phyloP scores from a whole-genome alignment of 306 rosid species.

The Boehmeria nivea region DNA sequence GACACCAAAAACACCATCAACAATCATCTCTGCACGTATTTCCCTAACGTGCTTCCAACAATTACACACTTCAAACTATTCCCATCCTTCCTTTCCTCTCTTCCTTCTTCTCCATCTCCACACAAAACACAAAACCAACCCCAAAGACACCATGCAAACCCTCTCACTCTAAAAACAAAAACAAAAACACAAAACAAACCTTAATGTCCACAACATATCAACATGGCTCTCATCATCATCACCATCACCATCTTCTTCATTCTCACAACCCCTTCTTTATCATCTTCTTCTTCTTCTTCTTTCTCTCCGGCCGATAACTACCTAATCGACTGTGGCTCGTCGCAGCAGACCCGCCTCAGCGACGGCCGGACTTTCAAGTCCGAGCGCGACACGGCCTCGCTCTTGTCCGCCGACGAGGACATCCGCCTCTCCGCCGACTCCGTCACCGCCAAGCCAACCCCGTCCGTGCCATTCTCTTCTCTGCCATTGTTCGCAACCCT shows the following conservation, averaged over 20 bases:
- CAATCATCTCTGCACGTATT: slow-evolving; percentile 31
- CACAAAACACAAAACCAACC: too few species aligned
- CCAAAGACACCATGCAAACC: too few species aligned
- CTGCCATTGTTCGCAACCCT: slow-evolving; percentile 45
- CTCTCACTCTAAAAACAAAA: too few species aligned
- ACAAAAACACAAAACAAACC: too few species aligned
- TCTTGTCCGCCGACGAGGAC: slow-evolving; percentile 54
- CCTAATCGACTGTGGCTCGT: slow-evolving; percentile 71
- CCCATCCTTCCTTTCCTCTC: slow-evolving; percentile 9
- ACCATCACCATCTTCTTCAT: slow-evolving; percentile 12
- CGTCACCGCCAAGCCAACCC: slow-evolving; percentile 9
- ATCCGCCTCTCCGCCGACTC: slow-evolving; percentile 36
- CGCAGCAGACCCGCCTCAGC: slow-evolving; percentile 27
- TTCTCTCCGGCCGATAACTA: slow-evolving; percentile 52
- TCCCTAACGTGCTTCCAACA: slow-evolving; percentile 32
- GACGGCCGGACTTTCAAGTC: slow-evolving; percentile 74
- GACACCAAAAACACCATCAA: slow-evolving; percentile 14
- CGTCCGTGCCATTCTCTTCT: slow-evolving; percentile 32
- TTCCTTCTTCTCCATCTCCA: slow-evolving; percentile 9
- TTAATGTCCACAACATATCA: slow-evolving; percentile 19
- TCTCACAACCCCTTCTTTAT: background rate
- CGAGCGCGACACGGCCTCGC: slow-evolving; percentile 55
- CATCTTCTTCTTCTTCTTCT: slow-evolving; percentile 11
- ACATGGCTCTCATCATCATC: slow-evolving; percentile 4
- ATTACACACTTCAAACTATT: background rate